Evolutionary conservation across 495 filamentous ascomycete genomes (phyloP).

Genomic region (Rusavskia elegans): DNA sequence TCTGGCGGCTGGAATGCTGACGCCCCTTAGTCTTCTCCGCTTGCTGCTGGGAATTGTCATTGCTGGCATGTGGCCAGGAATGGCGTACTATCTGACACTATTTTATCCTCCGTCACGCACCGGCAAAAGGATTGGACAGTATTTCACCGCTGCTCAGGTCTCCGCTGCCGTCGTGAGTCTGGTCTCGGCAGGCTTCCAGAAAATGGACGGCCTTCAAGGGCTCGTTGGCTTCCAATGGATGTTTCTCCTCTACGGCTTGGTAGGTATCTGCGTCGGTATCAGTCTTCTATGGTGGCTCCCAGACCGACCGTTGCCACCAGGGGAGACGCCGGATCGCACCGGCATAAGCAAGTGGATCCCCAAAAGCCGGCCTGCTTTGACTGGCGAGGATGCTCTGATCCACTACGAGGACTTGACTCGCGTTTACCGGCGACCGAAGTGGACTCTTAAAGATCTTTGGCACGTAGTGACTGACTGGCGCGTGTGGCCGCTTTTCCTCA

Average conservation of each 20-base stretch:
- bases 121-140: conserved; percentile 75
- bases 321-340: conserved; percentile 23
- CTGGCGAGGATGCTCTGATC: conserved; percentile 59
- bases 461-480: conserved; percentile 68
- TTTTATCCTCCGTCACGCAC: conserved; percentile 81
- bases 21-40: conserved; percentile 46
- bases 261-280: conserved; percentile 54
- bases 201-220: conserved; percentile 68
- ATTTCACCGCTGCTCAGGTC: conserved; percentile 79
- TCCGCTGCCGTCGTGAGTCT: conserved; percentile 82
- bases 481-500: conserved; percentile 66
- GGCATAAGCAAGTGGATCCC: conserved; percentile 43
- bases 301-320: conserved; percentile 61
- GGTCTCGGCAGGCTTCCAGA: conserved; percentile 79
- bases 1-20: background rate
- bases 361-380: conserved; percentile 49
- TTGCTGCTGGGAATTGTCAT: conserved; percentile 76
- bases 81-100: conserved; percentile 83
- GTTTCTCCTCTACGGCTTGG: conserved; percentile 77
- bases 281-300: conserved; percentile 77
- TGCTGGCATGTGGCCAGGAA: conserved; percentile 90
- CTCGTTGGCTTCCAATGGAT: conserved; percentile 87
- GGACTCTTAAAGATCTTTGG: conserved; percentile 52
- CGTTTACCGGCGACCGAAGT: conserved; percentile 56
- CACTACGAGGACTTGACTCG: conserved; percentile 76